Evolutionary conservation across 352 stramenopile species (phyloP).

Genomic region (Phytophthora quininea): DNA sequence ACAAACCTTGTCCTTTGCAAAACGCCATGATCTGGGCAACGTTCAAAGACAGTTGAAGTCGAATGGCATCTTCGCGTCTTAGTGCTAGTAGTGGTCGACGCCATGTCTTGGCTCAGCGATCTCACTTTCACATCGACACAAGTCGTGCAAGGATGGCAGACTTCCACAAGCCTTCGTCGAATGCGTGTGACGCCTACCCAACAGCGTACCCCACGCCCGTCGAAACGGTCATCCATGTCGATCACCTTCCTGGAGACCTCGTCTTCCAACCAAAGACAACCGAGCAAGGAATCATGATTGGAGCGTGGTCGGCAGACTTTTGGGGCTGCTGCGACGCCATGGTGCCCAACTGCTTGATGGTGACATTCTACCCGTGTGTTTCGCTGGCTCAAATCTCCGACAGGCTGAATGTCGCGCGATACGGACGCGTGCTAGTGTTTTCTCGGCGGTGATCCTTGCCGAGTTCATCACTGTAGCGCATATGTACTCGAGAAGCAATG

Average conservation of each 20-base stretch:
- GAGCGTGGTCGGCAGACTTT: conserved; percentile 37
- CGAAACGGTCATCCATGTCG: conserved; percentile 25
- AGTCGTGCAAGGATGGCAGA: conserved; percentile 17
- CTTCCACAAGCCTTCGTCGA: conserved; percentile 20
- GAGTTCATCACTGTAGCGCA: conserved; percentile 21
- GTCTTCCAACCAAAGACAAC: conserved; percentile 1
- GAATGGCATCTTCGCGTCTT: neutral
- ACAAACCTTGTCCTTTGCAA: neutral
- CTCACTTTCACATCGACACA: conserved; percentile 10
- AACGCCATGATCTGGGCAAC: neutral
- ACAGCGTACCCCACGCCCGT: conserved; percentile 19
- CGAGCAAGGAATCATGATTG: conserved; percentile 28
- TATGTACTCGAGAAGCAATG: conserved; percentile 2
- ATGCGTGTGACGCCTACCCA: conserved; percentile 13
- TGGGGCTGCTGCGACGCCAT: conserved; percentile 47
- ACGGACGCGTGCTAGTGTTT: conserved; percentile 35
- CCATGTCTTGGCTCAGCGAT: neutral
- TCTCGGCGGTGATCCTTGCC: conserved; percentile 35
- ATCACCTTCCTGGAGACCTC: conserved; percentile 4
- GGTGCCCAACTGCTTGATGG: conserved; percentile 56
- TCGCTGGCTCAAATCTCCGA: conserved; percentile 52
- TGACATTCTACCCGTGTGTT: conserved; percentile 56
- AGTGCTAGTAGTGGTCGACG: neutral
- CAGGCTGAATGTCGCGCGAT: conserved; percentile 41
- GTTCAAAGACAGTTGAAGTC: neutral